These are phyloP conservation scores for Globisporangium middletonii DNA, from an alignment of 352 stramenopile genomes.

Conservation along the genomic window DNA sequence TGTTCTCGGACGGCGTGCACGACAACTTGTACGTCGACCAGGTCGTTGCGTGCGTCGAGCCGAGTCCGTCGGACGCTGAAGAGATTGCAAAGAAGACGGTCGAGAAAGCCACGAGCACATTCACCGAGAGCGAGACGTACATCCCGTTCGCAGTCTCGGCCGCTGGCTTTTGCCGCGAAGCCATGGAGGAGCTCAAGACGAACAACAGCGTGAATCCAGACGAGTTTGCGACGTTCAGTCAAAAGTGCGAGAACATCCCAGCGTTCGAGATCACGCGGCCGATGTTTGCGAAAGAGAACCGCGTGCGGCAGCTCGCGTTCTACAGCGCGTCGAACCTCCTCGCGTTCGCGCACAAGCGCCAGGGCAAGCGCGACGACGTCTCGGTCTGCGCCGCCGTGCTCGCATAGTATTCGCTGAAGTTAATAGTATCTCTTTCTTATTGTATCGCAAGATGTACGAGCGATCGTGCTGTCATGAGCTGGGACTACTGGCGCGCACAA, in stretches of 20 bases:
- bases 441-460: neutral
- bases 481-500: no score
- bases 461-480: no score
- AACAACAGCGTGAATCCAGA: constrained; percentile 54
- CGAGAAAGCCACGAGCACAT: constrained; percentile 60
- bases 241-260: constrained; percentile 71
- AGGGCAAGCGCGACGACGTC: constrained; percentile 85
- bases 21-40: constrained; percentile 87
- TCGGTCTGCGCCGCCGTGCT: constrained; percentile 81
- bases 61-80: constrained; percentile 41
- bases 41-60: constrained; percentile 56
- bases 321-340: constrained; percentile 86
- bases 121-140: constrained; percentile 53
- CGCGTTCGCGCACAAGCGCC: constrained; percentile 85
- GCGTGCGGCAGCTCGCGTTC: constrained; percentile 80
- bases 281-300: constrained; percentile 76
- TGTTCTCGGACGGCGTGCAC: constrained; percentile 86
- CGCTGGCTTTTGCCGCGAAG: constrained; percentile 72
- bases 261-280: constrained; percentile 49
- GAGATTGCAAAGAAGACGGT: constrained; percentile 74
- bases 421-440: constrained; percentile 11
- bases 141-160: constrained; percentile 85
- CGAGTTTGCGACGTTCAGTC: constrained; percentile 64
- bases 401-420: constrained; percentile 24
- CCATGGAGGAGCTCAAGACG: constrained; percentile 68